Evolutionary conservation across 768 basidiomycete species (phyloP).

Genomic region (Mycena haematopus): DNA sequence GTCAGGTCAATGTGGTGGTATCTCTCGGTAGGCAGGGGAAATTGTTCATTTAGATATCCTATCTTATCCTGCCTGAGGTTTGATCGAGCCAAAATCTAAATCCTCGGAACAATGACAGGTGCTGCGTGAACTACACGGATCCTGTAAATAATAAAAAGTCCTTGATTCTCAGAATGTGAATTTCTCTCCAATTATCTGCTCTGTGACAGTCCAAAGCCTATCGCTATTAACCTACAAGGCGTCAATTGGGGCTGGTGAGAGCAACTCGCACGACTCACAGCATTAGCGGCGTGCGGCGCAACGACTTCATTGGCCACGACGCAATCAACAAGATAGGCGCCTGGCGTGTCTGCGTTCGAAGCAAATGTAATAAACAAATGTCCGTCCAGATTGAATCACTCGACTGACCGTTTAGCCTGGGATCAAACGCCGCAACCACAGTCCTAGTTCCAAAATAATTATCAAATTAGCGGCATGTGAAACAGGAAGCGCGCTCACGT

Average conservation of each 20-base stretch:
- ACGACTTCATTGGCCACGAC: slow-evolving; percentile 5
- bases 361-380: not conserved
- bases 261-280: not conserved
- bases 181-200: slow-evolving; percentile 2
- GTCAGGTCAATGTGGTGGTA: too few relatives aligned
- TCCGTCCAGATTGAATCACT: too few relatives aligned
- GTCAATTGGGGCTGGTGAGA: not conserved
- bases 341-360: not conserved
- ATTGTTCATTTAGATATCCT: too few relatives aligned
- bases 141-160: not conserved
- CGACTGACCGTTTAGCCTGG: slow-evolving; percentile 11
- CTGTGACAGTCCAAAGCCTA: slow-evolving; percentile 1
- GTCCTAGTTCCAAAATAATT: not conserved
- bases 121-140: not conserved
- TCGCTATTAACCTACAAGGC: not conserved
- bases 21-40: too few relatives aligned
- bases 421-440: slow-evolving; percentile 23
- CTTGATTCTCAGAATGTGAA: not conserved
- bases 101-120: too few relatives aligned
- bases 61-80: too few relatives aligned
- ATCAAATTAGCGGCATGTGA: not conserved
- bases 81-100: too few relatives aligned
- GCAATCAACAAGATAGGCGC: slow-evolving; percentile 10
- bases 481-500: slow-evolving; percentile 3
- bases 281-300: slow-evolving; percentile 1